phyloP scores from a whole-genome alignment of 306 rosid genomes.

The Casuarina equisetifolia region DNA sequence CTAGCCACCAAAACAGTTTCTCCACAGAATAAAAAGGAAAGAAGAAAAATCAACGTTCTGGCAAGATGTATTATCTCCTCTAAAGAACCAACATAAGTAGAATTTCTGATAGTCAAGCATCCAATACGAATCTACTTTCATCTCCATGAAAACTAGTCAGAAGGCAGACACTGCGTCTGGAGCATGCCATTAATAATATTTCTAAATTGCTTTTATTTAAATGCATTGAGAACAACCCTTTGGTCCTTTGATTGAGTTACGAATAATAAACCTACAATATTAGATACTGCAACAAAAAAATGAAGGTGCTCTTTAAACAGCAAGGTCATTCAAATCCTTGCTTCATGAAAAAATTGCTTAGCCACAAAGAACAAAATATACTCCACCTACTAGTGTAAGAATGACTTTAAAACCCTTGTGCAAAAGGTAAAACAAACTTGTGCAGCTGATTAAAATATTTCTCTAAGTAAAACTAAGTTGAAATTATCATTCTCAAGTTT shows the following conservation, averaged over 20 bases:
- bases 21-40: neutral
- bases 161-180: neutral
- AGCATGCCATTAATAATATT: neutral
- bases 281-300: neutral
- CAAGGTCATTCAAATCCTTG: neutral
- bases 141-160: neutral
- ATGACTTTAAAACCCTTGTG: neutral
- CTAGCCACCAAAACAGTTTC: neutral
- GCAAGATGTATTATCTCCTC: neutral
- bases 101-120: neutral
- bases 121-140: neutral
- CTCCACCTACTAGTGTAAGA: neutral
- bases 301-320: neutral
- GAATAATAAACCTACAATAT: neutral
- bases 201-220: neutral
- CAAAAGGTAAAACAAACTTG: neutral
- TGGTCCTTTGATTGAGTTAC: neutral
- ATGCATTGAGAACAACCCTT: neutral
- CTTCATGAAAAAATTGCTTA: neutral
- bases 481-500: neutral
- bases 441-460: neutral
- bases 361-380: neutral
- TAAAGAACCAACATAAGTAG: neutral
- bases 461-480: neutral
- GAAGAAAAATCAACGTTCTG: neutral